Evolutionary conservation across 208 protist species (phyloP).

Genomic region (Leishmania aethiopica): DNA sequence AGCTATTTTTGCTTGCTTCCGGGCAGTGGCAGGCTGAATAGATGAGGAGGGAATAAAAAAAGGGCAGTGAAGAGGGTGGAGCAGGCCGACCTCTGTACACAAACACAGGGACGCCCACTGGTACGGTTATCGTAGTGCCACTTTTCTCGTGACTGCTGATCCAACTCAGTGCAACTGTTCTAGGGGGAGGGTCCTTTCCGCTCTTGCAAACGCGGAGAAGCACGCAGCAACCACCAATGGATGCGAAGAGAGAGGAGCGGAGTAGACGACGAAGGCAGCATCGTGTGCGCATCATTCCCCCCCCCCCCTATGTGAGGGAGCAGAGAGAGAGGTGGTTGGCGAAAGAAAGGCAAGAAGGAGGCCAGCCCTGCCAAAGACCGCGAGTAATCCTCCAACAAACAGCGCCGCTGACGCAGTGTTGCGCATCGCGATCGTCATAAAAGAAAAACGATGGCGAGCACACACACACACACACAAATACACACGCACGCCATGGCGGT

Average conservation of each 20-base stretch:
- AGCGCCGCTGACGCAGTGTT: neutral
- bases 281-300: neutral
- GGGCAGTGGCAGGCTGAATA: neutral
- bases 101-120: neutral
- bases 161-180: neutral
- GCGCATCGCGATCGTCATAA: neutral
- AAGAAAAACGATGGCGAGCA: neutral
- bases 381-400: neutral
- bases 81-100: neutral
- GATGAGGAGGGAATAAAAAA: neutral
- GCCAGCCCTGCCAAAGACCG: neutral
- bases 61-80: neutral
- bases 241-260: neutral
- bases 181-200: neutral
- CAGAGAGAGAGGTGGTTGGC: neutral
- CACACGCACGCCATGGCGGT: neutral
- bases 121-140: neutral
- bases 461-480: neutral
- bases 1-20: neutral
- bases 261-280: neutral
- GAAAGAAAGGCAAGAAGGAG: neutral
- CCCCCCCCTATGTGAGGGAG: neutral
- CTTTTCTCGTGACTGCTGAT: neutral
- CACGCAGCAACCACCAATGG: neutral
- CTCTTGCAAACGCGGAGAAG: neutral